These are phyloP conservation scores for Torulaspora globosa DNA, from an alignment of 1,139 yeast genomes.

Conservation along the genomic window DNA sequence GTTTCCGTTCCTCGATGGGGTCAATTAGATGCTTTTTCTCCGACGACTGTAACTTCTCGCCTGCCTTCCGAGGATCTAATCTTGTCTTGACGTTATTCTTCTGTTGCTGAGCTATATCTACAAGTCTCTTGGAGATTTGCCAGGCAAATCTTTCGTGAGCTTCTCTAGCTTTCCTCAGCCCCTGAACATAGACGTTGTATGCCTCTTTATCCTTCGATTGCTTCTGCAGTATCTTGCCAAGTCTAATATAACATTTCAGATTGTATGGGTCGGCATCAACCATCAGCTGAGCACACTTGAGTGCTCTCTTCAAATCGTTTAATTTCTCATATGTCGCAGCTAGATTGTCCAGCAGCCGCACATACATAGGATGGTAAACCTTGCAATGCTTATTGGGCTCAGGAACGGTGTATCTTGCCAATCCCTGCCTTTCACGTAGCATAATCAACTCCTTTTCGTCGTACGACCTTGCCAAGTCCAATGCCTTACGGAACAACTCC, in stretches of 20 bases:
- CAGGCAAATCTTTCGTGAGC: constrained; percentile 27
- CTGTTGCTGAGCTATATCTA: constrained; percentile 19
- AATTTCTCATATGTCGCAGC: constrained; percentile 59
- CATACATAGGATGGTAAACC: constrained; percentile 35
- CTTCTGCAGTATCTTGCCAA: constrained; percentile 44
- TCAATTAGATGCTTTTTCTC: constrained; percentile 21
- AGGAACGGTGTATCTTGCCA: constrained; percentile 16
- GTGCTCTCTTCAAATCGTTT: constrained; percentile 41
- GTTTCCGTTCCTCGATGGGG: constrained; percentile 20
- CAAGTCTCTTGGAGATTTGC: constrained; percentile 23
- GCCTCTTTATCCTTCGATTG: constrained; percentile 43
- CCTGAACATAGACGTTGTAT: constrained; percentile 42
- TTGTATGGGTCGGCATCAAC: constrained; percentile 50
- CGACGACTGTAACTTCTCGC: neutral
- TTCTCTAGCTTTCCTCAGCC: constrained; percentile 35
- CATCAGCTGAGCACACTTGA: constrained; percentile 45
- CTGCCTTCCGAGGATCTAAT: neutral
- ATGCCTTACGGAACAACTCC: constrained; percentile 29
- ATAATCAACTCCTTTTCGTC: constrained; percentile 19
- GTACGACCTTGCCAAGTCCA: constrained; percentile 27
- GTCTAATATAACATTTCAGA: constrained; percentile 56
- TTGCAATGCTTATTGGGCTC: constrained; percentile 11
- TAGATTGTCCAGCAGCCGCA: constrained; percentile 41
- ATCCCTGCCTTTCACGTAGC: constrained; percentile 19
- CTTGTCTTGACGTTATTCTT: constrained; percentile 14